Evolutionary conservation across 2,329 filamentous ascomycete species (phyloP).

Genomic region (Stachybotrys chlorohalonatus): DNA sequence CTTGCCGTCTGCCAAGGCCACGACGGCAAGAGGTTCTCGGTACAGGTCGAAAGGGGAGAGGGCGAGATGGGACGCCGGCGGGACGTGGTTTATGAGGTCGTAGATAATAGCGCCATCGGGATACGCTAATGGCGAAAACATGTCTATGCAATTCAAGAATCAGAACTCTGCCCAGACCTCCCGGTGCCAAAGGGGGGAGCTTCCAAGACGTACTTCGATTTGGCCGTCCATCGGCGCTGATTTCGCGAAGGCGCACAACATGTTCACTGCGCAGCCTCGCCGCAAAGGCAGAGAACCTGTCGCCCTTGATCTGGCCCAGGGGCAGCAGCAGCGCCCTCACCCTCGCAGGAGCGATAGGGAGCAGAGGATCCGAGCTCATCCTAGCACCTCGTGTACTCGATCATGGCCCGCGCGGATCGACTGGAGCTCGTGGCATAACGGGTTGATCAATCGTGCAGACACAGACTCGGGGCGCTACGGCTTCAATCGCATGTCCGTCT

Average conservation of each 20-base stretch:
- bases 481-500: neutral
- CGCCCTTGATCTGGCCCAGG: slow-evolving; percentile 74
- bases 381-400: slow-evolving; percentile 37
- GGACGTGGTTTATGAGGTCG: slow-evolving; percentile 72
- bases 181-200: slow-evolving; percentile 3
- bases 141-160: slow-evolving; percentile 46
- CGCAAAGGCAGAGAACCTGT: slow-evolving; percentile 71
- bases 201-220: slow-evolving; percentile 61
- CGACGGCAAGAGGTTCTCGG: slow-evolving; percentile 71
- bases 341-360: slow-evolving; percentile 84
- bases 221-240: slow-evolving; percentile 74
- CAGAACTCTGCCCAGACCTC: slow-evolving; percentile 4
- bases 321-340: slow-evolving; percentile 82
- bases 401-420: slow-evolving; percentile 14
- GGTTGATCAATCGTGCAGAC: neutral
- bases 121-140: slow-evolving; percentile 88
- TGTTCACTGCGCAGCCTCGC: slow-evolving; percentile 69
- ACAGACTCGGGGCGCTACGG: neutral
- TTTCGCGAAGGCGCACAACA: slow-evolving; percentile 75
- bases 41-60: slow-evolving; percentile 86
- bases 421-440: neutral
- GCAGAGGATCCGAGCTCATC: slow-evolving; percentile 84
- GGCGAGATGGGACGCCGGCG: slow-evolving; percentile 69
- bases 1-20: slow-evolving; percentile 75
- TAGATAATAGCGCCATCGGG: slow-evolving; percentile 81